These are phyloP conservation scores for Aphanomyces invadans DNA, from an alignment of 352 stramenopile species.

Conservation along the genomic window DNA sequence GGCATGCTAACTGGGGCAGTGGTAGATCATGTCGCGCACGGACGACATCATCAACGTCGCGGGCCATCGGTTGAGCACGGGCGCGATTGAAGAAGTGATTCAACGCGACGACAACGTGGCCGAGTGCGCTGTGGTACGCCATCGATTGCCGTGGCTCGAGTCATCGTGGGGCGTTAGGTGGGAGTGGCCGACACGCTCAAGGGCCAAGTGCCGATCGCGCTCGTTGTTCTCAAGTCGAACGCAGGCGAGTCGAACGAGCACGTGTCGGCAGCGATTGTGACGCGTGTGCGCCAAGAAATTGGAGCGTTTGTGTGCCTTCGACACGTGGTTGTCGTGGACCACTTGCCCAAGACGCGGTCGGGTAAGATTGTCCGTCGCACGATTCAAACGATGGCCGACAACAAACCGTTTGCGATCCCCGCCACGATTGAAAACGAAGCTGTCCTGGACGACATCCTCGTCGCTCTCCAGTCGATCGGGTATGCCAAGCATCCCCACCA, in stretches of 20 bases:
- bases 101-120: constrained; percentile 73
- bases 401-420: constrained; percentile 34
- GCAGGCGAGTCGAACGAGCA: constrained; percentile 33
- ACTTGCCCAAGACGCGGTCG: constrained; percentile 44
- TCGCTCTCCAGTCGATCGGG: constrained; percentile 34
- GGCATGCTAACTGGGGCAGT: no score
- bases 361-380: constrained; percentile 48
- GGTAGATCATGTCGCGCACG: constrained; percentile 80
- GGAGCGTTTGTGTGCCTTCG: constrained; percentile 49
- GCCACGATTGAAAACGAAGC: constrained; percentile 46
- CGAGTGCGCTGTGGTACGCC: constrained; percentile 75
- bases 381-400: constrained; percentile 46
- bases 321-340: constrained; percentile 35
- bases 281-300: constrained; percentile 39
- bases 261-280: constrained; percentile 29
- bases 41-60: constrained; percentile 90
- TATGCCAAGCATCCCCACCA: constrained; percentile 30
- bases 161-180: constrained; percentile 13
- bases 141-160: not conserved
- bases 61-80: constrained; percentile 80
- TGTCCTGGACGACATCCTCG: constrained; percentile 35
- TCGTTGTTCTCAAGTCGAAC: constrained; percentile 42
- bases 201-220: constrained; percentile 37
- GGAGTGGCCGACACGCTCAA: constrained; percentile 40
- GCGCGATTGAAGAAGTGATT: constrained; percentile 85